These are phyloP conservation scores for Rhizomucor pusillus DNA, from an alignment of 371 early-diverging fungal species.

Conservation along the genomic window DNA sequence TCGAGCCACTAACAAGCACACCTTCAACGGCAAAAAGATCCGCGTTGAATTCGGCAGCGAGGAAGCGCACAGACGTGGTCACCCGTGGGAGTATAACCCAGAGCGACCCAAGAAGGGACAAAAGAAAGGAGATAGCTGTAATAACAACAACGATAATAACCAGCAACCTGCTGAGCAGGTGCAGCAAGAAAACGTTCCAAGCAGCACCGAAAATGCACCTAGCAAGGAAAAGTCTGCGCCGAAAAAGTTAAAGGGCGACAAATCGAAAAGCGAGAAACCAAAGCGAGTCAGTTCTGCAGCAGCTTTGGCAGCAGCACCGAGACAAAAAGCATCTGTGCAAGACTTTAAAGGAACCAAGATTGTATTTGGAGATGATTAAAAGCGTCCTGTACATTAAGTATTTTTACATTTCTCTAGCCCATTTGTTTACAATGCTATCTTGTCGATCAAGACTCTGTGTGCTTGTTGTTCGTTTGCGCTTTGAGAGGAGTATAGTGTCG, in stretches of 20 bases:
- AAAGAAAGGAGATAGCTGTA: no score
- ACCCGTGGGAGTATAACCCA: constrained; percentile 31
- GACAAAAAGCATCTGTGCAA: constrained; percentile 51
- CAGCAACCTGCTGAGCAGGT: constrained; percentile 40
- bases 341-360: constrained; percentile 65
- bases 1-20: constrained; percentile 46
- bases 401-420: not conserved
- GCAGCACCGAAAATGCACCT: constrained; percentile 11
- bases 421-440: constrained; percentile 14
- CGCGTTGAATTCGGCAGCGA: constrained; percentile 52
- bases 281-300: constrained; percentile 45
- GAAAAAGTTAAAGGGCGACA: constrained; percentile 14
- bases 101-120: no score
- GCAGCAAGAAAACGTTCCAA: constrained; percentile 21
- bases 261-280: constrained; percentile 26
- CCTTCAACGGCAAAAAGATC: constrained; percentile 34
- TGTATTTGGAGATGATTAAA: not conserved
- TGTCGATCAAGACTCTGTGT: constrained; percentile 6
- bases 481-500: constrained; percentile 7
- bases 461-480: constrained; percentile 17
- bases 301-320: constrained; percentile 45
- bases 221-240: constrained; percentile 23
- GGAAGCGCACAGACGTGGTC: constrained; percentile 53
- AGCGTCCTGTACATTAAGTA: not conserved
- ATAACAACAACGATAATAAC: no score